Conservation (phyloP, 2,329 filamentous ascomycete species). For the Penicillium capsulatum region DNA sequence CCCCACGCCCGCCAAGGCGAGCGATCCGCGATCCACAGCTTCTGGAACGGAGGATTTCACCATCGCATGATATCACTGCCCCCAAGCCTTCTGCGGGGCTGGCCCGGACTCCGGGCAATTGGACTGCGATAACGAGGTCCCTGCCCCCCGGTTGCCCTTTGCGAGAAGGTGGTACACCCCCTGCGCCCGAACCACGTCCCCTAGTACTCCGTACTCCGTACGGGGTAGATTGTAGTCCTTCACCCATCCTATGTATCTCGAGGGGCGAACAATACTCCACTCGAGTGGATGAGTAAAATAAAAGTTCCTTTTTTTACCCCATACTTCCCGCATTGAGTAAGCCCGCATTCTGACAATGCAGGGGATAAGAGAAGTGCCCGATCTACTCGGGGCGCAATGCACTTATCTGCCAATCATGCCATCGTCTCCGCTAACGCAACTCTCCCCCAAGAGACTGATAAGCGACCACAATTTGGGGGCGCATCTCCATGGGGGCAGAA, state of each 20-base stretch:
- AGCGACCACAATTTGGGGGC: not conserved
- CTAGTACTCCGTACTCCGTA: too few species aligned
- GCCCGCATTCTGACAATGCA: constrained; percentile 6
- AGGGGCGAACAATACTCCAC: too few species aligned
- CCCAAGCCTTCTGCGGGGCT: constrained; percentile 16
- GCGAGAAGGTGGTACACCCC: too few species aligned
- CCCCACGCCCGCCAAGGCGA: constrained; percentile 18
- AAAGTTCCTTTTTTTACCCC: constrained; percentile 13
- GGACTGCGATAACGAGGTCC: not conserved
- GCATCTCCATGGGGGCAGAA: not conserved
- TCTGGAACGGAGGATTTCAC: constrained; percentile 19
- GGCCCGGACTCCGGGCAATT: constrained; percentile 7
- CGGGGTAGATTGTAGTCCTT: too few species aligned
- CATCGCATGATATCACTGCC: constrained; percentile 23
- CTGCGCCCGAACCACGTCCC: too few species aligned
- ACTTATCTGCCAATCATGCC: constrained; percentile 3
- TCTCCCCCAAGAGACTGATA: not conserved
- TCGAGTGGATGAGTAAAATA: too few species aligned
- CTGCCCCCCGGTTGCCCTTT: too few species aligned
- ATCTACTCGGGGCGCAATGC: too few species aligned
- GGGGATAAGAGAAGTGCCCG: too few species aligned
- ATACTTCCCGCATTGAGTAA: too few species aligned
- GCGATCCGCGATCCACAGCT: constrained; percentile 26
- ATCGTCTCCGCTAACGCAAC: too few species aligned
- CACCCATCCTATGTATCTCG: too few species aligned